phyloP scores from a whole-genome alignment of 2,329 filamentous ascomycete genomes.

The Diplodia seriata region DNA sequence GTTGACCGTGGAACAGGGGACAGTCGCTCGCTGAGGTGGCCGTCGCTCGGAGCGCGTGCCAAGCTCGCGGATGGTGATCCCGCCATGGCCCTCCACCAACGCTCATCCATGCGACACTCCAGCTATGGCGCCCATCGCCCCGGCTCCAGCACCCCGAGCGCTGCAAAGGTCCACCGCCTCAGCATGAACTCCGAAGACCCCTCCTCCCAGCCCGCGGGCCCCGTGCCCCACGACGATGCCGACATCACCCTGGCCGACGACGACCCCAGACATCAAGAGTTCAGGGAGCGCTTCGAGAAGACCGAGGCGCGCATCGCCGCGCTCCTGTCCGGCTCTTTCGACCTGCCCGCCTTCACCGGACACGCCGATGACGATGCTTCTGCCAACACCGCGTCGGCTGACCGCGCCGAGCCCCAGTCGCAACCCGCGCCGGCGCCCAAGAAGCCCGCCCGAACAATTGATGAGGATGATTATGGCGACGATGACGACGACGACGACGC shows the following conservation, averaged over 20 bases:
- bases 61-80: slow-evolving; percentile 41
- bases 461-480: slow-evolving; percentile 85
- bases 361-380: slow-evolving; percentile 28
- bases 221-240: slow-evolving; percentile 47
- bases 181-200: slow-evolving; percentile 53
- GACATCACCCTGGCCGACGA: slow-evolving; percentile 54
- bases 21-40: slow-evolving; percentile 43
- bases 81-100: slow-evolving; percentile 40
- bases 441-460: slow-evolving; percentile 77
- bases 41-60: slow-evolving; percentile 45
- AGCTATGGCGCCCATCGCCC: slow-evolving; percentile 49
- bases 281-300: slow-evolving; percentile 78
- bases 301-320: slow-evolving; percentile 78
- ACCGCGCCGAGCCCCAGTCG: slow-evolving; percentile 52
- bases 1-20: slow-evolving; percentile 51
- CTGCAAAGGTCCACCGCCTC: slow-evolving; percentile 50
- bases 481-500: slow-evolving; percentile 70
- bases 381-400: slow-evolving; percentile 40
- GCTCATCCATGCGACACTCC: slow-evolving; percentile 50
- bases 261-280: slow-evolving; percentile 61
- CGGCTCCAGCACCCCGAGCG: slow-evolving; percentile 45
- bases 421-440: slow-evolving; percentile 65
- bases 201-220: slow-evolving; percentile 49
- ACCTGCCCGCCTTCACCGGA: slow-evolving; percentile 18
- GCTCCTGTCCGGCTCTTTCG: slow-evolving; percentile 66